These are phyloP conservation scores for Linnemannia exigua DNA, from an alignment of 192 early-diverging fungal genomes.

Conservation along the genomic window DNA sequence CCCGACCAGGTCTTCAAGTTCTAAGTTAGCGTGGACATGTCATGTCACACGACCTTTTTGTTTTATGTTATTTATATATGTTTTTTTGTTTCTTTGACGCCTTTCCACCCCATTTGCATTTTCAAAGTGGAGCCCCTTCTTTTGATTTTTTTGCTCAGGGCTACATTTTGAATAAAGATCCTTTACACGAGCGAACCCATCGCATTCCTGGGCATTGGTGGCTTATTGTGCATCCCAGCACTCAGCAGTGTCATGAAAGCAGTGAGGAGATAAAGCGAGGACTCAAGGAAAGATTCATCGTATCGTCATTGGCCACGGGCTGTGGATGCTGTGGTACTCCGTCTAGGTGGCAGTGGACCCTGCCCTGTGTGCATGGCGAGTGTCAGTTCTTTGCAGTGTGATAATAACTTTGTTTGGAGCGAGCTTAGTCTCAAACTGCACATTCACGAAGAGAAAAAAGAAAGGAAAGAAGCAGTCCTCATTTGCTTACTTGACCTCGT, in stretches of 20 bases:
- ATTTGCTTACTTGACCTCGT: neutral
- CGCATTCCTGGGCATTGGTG: too few species aligned
- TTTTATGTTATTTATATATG: neutral
- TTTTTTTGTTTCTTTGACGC: neutral
- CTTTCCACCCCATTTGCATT: neutral
- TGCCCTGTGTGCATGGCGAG: too few species aligned
- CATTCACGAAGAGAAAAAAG: neutral
- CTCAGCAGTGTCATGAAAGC: too few species aligned
- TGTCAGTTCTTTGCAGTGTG: too few species aligned
- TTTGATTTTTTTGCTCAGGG: neutral
- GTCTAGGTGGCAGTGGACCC: too few species aligned
- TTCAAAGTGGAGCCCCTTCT: constrained; percentile 3
- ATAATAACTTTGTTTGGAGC: too few species aligned
- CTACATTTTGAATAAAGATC: neutral
- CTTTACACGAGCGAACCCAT: neutral
- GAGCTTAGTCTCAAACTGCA: too few species aligned
- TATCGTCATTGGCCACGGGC: too few species aligned
- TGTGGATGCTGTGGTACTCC: too few species aligned
- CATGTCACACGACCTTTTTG: constrained; percentile 4
- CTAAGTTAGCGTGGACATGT: constrained; percentile 65
- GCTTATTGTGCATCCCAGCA: too few species aligned
- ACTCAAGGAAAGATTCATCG: too few species aligned
- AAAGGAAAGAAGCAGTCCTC: neutral
- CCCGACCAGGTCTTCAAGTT: constrained; percentile 94
- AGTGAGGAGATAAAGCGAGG: too few species aligned